Percentiles rank a stretch among this genome's conserved stretches.
Evolutionary conservation across 768 basidiomycete species (phyloP).

Genomic region (Boletus rubescentipes): DNA sequence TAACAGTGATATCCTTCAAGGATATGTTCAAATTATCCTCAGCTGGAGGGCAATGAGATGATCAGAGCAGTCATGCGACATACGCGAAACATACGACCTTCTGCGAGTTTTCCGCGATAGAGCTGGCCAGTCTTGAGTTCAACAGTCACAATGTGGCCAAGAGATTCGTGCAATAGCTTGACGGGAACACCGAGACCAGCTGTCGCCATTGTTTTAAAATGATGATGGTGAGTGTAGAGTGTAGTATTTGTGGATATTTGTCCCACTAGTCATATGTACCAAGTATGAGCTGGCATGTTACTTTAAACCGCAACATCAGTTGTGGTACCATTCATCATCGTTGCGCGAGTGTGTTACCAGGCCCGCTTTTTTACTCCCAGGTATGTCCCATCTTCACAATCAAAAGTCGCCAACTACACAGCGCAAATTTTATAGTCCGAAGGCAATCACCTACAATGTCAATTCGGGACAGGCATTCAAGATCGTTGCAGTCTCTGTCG

Average conservation of each 20-base stretch:
- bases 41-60: constrained; percentile 50
- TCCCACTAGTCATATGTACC: too few relatives aligned
- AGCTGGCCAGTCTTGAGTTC: constrained; percentile 97
- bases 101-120: constrained; percentile 95
- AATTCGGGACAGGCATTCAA: constrained; percentile 16
- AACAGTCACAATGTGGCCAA: constrained; percentile 96
- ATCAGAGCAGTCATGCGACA: constrained; percentile 19
- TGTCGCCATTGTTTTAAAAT: constrained; percentile 38
- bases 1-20: constrained; percentile 94
- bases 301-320: neutral
- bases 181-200: constrained; percentile 87
- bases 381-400: neutral
- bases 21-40: constrained; percentile 99
- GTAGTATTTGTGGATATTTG: constrained; percentile 23
- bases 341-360: neutral
- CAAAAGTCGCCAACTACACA: neutral
- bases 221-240: constrained; percentile 9
- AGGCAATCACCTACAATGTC: constrained; percentile 16
- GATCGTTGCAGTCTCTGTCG: constrained; percentile 19
- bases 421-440: neutral
- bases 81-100: constrained; percentile 51
- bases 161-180: constrained; percentile 93
- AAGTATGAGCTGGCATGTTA: neutral
- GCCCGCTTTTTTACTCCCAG: neutral
- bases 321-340: neutral